Conservation (phyloP, 2,329 filamentous ascomycete genomes). For the Sporothrix euskadiensis region DNA sequence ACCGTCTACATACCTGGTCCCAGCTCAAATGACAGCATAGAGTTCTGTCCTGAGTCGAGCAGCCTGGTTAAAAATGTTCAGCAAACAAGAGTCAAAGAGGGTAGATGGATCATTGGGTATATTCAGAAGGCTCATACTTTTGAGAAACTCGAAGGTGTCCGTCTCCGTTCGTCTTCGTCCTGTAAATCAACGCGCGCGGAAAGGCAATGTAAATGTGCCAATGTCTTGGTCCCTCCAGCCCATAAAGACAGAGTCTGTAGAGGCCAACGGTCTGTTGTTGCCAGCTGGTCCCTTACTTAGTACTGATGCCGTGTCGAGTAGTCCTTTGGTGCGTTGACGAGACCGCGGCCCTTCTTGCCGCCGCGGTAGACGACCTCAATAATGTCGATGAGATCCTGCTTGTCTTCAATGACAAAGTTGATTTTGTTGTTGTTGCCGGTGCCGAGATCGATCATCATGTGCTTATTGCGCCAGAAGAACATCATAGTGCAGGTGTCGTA, state of each 20-base stretch:
- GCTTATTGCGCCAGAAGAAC: conserved; percentile 92
- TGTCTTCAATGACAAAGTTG: conserved; percentile 69
- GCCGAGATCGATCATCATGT: conserved; percentile 98
- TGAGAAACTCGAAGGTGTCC: neutral
- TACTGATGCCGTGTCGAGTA: conserved; percentile 69
- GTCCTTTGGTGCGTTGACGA: conserved; percentile 94
- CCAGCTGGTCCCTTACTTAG: conserved; percentile 38
- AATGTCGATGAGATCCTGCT: conserved; percentile 98
- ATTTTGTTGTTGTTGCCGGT: conserved; percentile 89
- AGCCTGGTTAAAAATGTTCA: conserved; percentile 12
- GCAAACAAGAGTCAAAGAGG: conserved; percentile 12
- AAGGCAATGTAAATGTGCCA: neutral
- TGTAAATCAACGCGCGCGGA: neutral
- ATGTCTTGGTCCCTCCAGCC: neutral
- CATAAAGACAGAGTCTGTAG: neutral
- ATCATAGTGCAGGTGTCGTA: conserved; percentile 81
- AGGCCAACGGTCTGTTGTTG: neutral
- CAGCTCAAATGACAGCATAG: neutral
- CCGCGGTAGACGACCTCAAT: conserved; percentile 97
- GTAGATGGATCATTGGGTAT: neutral
- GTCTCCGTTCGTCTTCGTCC: neutral
- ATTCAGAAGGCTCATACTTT: conserved; percentile 11
- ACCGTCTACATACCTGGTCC: conserved; percentile 5
- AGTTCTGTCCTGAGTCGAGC: neutral
- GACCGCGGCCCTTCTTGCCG: conserved; percentile 95